A percentile compares a stretch with the other conserved stretches of the same genome.
Evolutionary conservation across 495 filamentous ascomycete genomes (phyloP).

Genomic region (Aspergillus hancockii): DNA sequence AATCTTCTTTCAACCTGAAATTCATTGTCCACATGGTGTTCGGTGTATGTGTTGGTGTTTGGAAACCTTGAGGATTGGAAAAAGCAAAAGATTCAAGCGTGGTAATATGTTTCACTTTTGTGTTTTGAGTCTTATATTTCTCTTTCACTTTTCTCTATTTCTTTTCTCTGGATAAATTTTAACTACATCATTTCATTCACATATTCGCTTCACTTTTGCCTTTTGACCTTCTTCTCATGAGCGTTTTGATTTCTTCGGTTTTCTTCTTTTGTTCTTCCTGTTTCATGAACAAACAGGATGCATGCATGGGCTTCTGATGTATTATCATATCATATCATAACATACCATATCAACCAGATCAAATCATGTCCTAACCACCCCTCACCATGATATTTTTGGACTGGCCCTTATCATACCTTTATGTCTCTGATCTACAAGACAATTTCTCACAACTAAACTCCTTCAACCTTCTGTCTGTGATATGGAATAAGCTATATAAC

Average conservation of each 20-base stretch:
- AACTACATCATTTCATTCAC: conserved; percentile 1
- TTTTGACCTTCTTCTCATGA: background rate
- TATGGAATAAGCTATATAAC: too few relatives aligned
- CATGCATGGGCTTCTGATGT: conserved; percentile 1
- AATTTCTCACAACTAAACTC: background rate
- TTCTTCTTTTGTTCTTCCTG: background rate
- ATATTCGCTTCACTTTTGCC: conserved; percentile 3
- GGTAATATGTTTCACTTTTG: conserved; percentile 5
- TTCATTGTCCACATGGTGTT: conserved; percentile 8
- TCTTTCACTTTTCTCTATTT: conserved; percentile 1
- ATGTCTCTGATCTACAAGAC: background rate
- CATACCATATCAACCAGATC: background rate
- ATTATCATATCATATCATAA: background rate
- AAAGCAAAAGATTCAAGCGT: conserved; percentile 7
- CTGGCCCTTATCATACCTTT: too few relatives aligned
- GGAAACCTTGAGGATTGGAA: conserved; percentile 2
- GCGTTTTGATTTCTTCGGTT: background rate
- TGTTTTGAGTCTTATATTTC: conserved; percentile 6
- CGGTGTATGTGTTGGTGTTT: conserved; percentile 11
- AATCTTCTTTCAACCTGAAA: background rate
- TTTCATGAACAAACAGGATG: conserved; percentile 3
- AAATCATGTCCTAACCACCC: background rate
- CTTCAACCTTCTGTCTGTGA: background rate
- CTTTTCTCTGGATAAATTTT: conserved; percentile 13
- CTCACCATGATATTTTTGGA: too few relatives aligned